phyloP scores from a whole-genome alignment of 1,284 basidiomycete species.

The Spongiforma sp. region DNA sequence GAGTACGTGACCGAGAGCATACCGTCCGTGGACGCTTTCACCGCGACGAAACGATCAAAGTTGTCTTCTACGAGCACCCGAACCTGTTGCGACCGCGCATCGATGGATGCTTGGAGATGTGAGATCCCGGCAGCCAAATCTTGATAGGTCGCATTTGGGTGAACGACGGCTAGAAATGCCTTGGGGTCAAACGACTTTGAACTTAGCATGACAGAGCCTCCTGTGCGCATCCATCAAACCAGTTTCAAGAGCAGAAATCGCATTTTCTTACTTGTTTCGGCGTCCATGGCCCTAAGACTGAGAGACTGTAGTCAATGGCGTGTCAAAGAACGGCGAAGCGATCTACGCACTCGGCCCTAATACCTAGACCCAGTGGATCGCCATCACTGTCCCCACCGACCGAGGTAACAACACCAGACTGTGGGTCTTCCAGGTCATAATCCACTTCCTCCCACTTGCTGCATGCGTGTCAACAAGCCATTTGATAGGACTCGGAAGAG shows the following conservation, averaged over 20 bases:
- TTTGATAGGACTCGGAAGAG: slow-evolving; percentile 5
- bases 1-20: slow-evolving; percentile 27
- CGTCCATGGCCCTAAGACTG: slow-evolving; percentile 71
- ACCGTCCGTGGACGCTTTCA: slow-evolving; percentile 97
- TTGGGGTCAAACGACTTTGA: slow-evolving; percentile 98
- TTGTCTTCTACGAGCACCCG: slow-evolving; percentile 97
- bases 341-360: slow-evolving; percentile 59
- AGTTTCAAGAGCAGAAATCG: not conserved
- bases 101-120: slow-evolving; percentile 78
- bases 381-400: slow-evolving; percentile 59
- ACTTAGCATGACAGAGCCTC: slow-evolving; percentile 79
- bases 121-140: slow-evolving; percentile 82
- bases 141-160: slow-evolving; percentile 96
- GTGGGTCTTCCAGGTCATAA: slow-evolving; percentile 72
- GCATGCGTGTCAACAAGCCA: slow-evolving; percentile 9
- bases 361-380: slow-evolving; percentile 74
- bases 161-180: slow-evolving; percentile 87
- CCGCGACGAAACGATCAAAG: slow-evolving; percentile 97
- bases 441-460: slow-evolving; percentile 86
- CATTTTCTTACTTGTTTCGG: slow-evolving; percentile 63
- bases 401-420: slow-evolving; percentile 64
- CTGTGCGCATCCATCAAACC: slow-evolving; percentile 45
- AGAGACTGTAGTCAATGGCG: slow-evolving; percentile 3
- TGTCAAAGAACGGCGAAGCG: slow-evolving; percentile 6
- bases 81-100: slow-evolving; percentile 91